These are phyloP conservation scores for Obelidium mucronatum DNA, from an alignment of 192 early-diverging fungal genomes.

Conservation along the genomic window DNA sequence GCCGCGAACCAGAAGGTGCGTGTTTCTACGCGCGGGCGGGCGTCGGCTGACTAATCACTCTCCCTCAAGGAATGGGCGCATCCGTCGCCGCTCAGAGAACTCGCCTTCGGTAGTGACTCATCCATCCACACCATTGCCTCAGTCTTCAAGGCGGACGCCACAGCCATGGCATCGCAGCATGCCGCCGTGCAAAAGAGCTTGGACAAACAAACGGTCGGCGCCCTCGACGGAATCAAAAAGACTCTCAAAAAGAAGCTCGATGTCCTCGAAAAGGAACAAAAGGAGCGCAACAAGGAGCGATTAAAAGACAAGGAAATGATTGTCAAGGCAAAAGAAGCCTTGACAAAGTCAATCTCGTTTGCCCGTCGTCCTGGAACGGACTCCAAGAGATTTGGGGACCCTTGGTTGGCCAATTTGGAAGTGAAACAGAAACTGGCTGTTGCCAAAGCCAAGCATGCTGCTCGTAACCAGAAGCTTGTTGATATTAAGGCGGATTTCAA, in stretches of 20 bases:
- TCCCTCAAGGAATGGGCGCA: slow-evolving; percentile 17
- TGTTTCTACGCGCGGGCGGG: neutral
- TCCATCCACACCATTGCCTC: neutral
- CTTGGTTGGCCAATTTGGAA: slow-evolving; percentile 25
- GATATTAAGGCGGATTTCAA: slow-evolving; percentile 26
- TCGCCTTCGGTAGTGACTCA: slow-evolving; percentile 12
- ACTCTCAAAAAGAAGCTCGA: slow-evolving; percentile 20
- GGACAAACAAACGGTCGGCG: slow-evolving; percentile 17
- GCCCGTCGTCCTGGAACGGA: slow-evolving; percentile 30
- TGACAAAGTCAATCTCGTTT: slow-evolving; percentile 21
- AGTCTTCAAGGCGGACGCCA: slow-evolving; percentile 14
- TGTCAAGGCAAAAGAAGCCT: slow-evolving; percentile 19
- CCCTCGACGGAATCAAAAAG: slow-evolving; percentile 18
- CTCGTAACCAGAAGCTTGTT: slow-evolving; percentile 19
- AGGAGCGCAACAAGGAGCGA: slow-evolving; percentile 25
- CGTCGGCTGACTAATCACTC: neutral
- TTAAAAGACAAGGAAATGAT: slow-evolving; percentile 22
- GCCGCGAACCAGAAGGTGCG: slow-evolving; percentile 25
- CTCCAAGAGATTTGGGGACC: slow-evolving; percentile 19
- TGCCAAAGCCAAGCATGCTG: slow-evolving; percentile 16
- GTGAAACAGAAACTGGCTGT: slow-evolving; percentile 18
- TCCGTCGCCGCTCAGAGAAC: neutral
- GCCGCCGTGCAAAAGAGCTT: neutral
- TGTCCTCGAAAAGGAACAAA: slow-evolving; percentile 17
- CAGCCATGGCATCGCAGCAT: slow-evolving; percentile 5